These are phyloP conservation scores for Blumeria graminis DNA, from an alignment of 2,329 filamentous ascomycete genomes.

Conservation along the genomic window DNA sequence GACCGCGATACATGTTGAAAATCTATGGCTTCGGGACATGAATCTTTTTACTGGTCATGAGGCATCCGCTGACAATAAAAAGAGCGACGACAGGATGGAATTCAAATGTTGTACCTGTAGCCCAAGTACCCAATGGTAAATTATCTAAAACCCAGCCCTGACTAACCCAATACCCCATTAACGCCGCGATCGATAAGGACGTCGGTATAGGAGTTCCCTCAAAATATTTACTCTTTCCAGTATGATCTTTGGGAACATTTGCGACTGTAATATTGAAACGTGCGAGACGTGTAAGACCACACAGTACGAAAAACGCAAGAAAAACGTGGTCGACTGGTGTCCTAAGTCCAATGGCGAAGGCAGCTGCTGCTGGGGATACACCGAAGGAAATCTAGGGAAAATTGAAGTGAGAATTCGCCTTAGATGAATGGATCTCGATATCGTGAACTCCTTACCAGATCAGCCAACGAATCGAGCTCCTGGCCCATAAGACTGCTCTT, in stretches of 20 bases:
- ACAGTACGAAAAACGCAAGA: slow-evolving; percentile 76
- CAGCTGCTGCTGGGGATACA: slow-evolving; percentile 64
- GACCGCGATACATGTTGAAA: too few species aligned
- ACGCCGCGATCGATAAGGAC: slow-evolving; percentile 49
- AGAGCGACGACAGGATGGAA: slow-evolving; percentile 62
- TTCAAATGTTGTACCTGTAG: slow-evolving; percentile 44
- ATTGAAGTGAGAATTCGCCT: not conserved
- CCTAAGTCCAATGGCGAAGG: slow-evolving; percentile 73
- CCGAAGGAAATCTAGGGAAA: slow-evolving; percentile 71
- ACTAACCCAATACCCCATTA: slow-evolving; percentile 80
- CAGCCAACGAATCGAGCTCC: slow-evolving; percentile 85
- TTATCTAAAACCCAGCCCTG: slow-evolving; percentile 56
- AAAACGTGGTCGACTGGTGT: slow-evolving; percentile 59
- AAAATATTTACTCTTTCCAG: slow-evolving; percentile 84
- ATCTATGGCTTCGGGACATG: slow-evolving; percentile 69
- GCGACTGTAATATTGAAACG: slow-evolving; percentile 93
- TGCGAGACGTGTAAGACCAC: slow-evolving; percentile 75
- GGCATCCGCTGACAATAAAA: slow-evolving; percentile 70
- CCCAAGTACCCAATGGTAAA: slow-evolving; percentile 51
- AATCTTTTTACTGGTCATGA: slow-evolving; percentile 90
- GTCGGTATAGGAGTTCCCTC: slow-evolving; percentile 94
- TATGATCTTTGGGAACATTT: slow-evolving; percentile 71
- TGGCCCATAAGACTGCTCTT: slow-evolving; percentile 97
- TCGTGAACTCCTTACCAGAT: slow-evolving; percentile 37
- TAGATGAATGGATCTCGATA: not conserved